These are phyloP conservation scores for Solanum ahanhuiri DNA, from an alignment of 257 asterid species.

Conservation along the genomic window DNA sequence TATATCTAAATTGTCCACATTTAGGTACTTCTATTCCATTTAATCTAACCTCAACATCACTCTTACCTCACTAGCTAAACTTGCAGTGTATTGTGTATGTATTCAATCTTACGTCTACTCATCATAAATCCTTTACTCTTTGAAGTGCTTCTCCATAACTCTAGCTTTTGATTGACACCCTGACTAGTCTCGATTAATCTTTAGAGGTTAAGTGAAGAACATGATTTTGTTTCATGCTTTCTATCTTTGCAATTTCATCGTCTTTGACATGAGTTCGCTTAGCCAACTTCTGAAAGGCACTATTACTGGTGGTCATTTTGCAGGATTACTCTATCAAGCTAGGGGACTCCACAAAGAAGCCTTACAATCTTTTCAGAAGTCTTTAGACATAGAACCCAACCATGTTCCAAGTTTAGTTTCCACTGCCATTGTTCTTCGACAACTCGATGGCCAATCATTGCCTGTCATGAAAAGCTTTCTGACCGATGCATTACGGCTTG, in stretches of 20 bases:
- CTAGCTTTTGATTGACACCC: background rate
- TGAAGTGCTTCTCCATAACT: background rate
- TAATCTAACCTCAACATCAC: background rate
- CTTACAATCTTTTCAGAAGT: conserved; percentile 47
- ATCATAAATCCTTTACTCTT: background rate
- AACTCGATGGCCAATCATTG: conserved; percentile 30
- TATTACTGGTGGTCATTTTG: background rate
- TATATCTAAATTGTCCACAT: background rate
- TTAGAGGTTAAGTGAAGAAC: background rate
- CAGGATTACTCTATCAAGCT: conserved; percentile 60
- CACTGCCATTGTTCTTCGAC: conserved; percentile 43
- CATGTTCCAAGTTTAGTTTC: conserved; percentile 83
- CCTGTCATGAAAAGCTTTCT: conserved; percentile 72
- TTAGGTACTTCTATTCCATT: background rate
- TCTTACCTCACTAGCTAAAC: background rate
- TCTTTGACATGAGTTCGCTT: background rate
- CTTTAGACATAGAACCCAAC: conserved; percentile 64
- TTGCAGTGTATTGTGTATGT: background rate
- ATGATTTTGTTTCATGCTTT: background rate
- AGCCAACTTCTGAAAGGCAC: background rate
- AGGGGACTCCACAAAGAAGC: conserved; percentile 60
- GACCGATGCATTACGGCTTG: conserved; percentile 67
- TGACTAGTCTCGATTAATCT: background rate
- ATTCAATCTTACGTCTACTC: background rate
- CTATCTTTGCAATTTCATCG: background rate